Percentiles rank a stretch among this genome's conserved stretches.
These are phyloP conservation scores for Onygena corvina DNA, from an alignment of 2,329 filamentous ascomycete genomes.

Conservation along the genomic window DNA sequence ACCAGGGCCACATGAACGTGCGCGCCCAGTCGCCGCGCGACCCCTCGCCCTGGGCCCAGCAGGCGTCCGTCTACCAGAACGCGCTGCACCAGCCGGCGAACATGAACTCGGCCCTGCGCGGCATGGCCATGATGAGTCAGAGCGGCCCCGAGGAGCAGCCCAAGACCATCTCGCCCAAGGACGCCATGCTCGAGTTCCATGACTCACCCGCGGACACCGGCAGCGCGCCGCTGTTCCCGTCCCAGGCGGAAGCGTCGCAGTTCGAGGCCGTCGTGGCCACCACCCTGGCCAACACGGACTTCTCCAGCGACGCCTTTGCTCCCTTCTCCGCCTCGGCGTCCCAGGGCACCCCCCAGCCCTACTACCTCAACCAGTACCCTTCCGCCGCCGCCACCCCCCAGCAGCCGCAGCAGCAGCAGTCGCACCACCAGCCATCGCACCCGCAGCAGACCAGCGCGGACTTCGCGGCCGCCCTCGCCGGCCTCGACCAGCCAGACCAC, in stretches of 20 bases:
- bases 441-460: slow-evolving; percentile 18
- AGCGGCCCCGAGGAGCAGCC: slow-evolving; percentile 37
- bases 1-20: slow-evolving; percentile 57
- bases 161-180: slow-evolving; percentile 89
- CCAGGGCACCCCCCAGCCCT: slow-evolving; percentile 19
- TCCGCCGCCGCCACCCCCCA: slow-evolving; percentile 20
- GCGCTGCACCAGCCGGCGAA: slow-evolving; percentile 24
- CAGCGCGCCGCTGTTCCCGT: slow-evolving; percentile 59
- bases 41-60: slow-evolving; percentile 66
- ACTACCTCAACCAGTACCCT: slow-evolving; percentile 14
- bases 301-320: slow-evolving; percentile 20
- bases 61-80: slow-evolving; percentile 30
- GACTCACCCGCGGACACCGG: slow-evolving; percentile 55
- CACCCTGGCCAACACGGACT: slow-evolving; percentile 25
- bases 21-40: slow-evolving; percentile 53
- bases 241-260: slow-evolving; percentile 37
- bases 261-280: slow-evolving; percentile 10
- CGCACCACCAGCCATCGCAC: slow-evolving; percentile 12
- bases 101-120: slow-evolving; percentile 20
- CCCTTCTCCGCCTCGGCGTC: background rate
- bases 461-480: slow-evolving; percentile 15
- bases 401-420: slow-evolving; percentile 18
- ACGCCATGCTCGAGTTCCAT: slow-evolving; percentile 74
- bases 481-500: slow-evolving; percentile 29
- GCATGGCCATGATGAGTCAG: slow-evolving; percentile 18